Conservation (phyloP, 805 yeast genomes). For the Schwanniomyces vanrijiae region DNA sequence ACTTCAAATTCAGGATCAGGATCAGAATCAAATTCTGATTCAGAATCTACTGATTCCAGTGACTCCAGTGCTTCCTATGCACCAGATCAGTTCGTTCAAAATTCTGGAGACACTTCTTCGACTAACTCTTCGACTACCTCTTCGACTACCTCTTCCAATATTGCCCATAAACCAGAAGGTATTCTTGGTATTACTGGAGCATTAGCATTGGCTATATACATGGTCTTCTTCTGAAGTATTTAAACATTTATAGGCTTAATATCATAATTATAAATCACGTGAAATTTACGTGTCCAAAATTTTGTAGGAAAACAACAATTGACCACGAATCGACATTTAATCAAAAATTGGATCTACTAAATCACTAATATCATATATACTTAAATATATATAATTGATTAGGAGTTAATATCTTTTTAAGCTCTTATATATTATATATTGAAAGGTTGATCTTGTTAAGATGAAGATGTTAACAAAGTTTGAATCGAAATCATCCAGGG, state of each 20-base stretch:
- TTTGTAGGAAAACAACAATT: conserved; percentile 1
- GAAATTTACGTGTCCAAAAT: conserved; percentile 3
- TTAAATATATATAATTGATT: background rate
- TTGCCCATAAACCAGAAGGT: conserved; percentile 9
- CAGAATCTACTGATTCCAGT: conserved; percentile 10
- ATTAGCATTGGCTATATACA: conserved; percentile 16
- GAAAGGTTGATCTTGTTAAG: conserved; percentile 24
- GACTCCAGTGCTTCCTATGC: conserved; percentile 12
- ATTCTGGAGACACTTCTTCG: conserved; percentile 15
- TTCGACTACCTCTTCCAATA: conserved; percentile 10
- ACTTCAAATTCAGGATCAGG: conserved; percentile 12
- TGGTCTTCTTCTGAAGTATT: conserved; percentile 1
- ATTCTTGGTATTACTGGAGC: conserved; percentile 18
- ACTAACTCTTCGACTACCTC: too few relatives aligned
- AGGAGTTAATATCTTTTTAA: background rate
- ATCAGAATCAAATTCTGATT: conserved; percentile 4
- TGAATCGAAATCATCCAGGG: conserved; percentile 96
- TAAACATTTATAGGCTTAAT: background rate
- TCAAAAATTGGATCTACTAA: background rate
- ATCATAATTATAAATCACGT: conserved; percentile 1
- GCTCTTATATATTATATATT: conserved; percentile 4
- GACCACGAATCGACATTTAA: conserved; percentile 4
- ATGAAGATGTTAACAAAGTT: conserved; percentile 83
- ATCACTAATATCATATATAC: background rate
- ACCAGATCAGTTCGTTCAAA: conserved; percentile 41